These are phyloP conservation scores for Halophytophthora polymorphica DNA, from an alignment of 352 stramenopile genomes.

Conservation along the genomic window DNA sequence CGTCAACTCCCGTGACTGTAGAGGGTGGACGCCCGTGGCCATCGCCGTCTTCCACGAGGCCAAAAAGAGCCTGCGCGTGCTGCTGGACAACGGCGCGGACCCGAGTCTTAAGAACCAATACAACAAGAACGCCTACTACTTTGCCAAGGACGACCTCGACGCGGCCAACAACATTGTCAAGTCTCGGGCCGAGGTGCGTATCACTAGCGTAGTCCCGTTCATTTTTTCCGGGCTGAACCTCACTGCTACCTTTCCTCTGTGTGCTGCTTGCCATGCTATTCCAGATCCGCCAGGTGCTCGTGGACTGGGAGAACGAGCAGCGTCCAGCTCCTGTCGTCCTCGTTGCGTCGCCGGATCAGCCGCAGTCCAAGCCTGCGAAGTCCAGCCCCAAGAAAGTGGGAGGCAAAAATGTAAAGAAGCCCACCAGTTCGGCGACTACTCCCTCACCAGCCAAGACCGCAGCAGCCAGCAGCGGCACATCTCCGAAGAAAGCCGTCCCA, in stretches of 20 bases:
- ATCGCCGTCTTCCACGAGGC: slow-evolving; percentile 88
- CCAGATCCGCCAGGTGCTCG: slow-evolving; percentile 62
- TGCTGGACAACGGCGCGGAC: slow-evolving; percentile 79
- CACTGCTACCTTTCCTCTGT: neutral
- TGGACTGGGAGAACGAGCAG: slow-evolving; percentile 65
- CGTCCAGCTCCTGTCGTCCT: slow-evolving; percentile 15
- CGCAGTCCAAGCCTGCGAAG: slow-evolving; percentile 15
- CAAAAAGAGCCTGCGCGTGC: slow-evolving; percentile 59
- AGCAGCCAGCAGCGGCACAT: neutral
- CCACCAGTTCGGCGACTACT: neutral
- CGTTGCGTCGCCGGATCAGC: neutral
- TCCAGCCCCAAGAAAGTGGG: slow-evolving; percentile 19
- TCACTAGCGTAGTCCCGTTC: neutral
- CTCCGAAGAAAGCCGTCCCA: too few species aligned
- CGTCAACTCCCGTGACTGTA: slow-evolving; percentile 70
- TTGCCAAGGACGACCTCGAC: slow-evolving; percentile 88
- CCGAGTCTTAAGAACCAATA: slow-evolving; percentile 88
- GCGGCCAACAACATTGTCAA: slow-evolving; percentile 82
- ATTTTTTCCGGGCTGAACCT: neutral
- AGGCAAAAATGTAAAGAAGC: slow-evolving; percentile 15
- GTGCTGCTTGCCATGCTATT: neutral
- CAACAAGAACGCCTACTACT: slow-evolving; percentile 88
- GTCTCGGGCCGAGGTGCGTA: slow-evolving; percentile 55
- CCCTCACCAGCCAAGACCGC: slow-evolving; percentile 8
- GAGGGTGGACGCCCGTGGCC: slow-evolving; percentile 81